Percentiles rank a stretch among this genome's conserved stretches.
Evolutionary conservation across 768 basidiomycete species (phyloP).

Genomic region (Mycena sanguinolenta): DNA sequence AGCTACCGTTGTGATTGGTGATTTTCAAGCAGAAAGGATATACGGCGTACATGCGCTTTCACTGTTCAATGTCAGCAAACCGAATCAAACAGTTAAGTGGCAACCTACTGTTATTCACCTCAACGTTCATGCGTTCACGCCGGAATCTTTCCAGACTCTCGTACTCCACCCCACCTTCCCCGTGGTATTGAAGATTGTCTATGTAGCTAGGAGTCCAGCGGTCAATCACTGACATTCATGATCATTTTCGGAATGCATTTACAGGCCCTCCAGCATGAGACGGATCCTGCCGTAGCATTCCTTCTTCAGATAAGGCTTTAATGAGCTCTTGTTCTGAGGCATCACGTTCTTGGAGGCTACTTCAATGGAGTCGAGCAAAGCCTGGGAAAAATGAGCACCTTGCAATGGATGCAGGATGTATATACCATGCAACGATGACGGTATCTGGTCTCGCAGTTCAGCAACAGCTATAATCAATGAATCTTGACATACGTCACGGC

Average conservation of each 20-base stretch:
- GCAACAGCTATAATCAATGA: background rate
- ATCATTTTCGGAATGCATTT: background rate
- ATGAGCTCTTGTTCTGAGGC: conserved; percentile 25
- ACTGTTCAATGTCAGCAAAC: conserved; percentile 14
- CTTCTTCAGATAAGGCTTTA: conserved; percentile 32
- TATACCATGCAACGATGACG: conserved; percentile 32
- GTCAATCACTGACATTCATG: background rate
- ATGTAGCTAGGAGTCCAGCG: conserved; percentile 4
- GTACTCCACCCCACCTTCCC: conserved; percentile 24
- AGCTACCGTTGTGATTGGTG: conserved; percentile 2
- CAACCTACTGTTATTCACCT: conserved; percentile 2
- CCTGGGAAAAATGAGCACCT: conserved; percentile 11
- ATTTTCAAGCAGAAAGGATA: background rate
- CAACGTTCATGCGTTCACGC: conserved; percentile 21
- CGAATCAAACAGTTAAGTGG: background rate
- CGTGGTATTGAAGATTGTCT: conserved; percentile 34
- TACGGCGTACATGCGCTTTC: conserved; percentile 1
- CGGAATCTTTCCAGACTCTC: conserved; percentile 22
- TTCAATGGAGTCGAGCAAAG: conserved; percentile 12
- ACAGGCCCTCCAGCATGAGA: conserved; percentile 33
- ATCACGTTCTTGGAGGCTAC: conserved; percentile 14
- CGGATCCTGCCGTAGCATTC: conserved; percentile 30
- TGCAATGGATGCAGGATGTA: background rate
- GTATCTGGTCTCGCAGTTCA: background rate
- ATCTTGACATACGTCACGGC: conserved; percentile 35